These are phyloP conservation scores for Neurospora africana DNA, from an alignment of 495 filamentous ascomycete species.

Conservation along the genomic window DNA sequence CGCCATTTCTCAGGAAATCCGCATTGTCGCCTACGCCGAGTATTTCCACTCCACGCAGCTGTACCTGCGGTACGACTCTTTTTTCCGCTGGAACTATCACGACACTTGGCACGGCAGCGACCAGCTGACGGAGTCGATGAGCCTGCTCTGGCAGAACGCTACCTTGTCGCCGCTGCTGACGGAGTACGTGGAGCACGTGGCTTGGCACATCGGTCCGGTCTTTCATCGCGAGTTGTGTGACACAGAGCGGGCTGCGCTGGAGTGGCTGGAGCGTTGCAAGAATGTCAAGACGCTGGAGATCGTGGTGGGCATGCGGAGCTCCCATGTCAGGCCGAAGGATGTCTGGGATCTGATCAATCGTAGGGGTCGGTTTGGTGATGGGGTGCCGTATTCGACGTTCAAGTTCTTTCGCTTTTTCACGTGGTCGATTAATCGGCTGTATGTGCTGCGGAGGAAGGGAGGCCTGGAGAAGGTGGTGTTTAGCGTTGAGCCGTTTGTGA, in stretches of 20 bases:
- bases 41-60: not conserved
- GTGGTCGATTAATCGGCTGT: not conserved
- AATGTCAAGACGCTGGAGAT: not conserved
- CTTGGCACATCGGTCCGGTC: not conserved
- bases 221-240: not conserved
- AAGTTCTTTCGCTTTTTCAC: not conserved
- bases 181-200: not conserved
- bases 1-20: not conserved
- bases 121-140: not conserved
- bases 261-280: not conserved
- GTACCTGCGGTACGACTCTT: not conserved
- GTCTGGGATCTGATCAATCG: not conserved
- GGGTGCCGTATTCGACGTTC: not conserved
- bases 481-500: not conserved
- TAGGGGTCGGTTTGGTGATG: not conserved
- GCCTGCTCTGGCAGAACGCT: not conserved
- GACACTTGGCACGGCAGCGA: not conserved
- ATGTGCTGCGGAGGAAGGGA: not conserved
- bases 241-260: not conserved
- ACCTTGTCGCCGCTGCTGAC: not conserved
- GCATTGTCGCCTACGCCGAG: not conserved
- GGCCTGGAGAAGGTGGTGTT: not conserved
- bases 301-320: not conserved
- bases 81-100: not conserved
- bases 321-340: not conserved